Evolutionary conservation across 2,329 filamentous ascomycete species (phyloP).

Genomic region (Mariannaea elegans): DNA sequence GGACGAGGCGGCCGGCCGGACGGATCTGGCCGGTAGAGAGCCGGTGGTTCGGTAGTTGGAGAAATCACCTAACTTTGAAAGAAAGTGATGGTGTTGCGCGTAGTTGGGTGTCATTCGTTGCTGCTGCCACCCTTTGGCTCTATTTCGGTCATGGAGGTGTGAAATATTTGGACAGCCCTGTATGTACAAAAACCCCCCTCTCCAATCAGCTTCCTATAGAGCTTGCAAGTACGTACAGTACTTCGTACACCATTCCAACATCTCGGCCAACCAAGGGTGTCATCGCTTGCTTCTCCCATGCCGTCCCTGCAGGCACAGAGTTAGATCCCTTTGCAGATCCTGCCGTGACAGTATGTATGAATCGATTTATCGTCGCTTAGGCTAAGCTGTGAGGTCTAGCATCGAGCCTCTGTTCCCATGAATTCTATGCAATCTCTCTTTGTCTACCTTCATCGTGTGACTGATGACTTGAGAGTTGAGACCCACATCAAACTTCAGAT

Average conservation of each 20-base stretch:
- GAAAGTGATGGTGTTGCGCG: neutral
- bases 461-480: neutral
- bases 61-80: neutral
- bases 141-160: no score
- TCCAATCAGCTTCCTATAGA: no score
- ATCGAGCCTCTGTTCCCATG: conserved; percentile 19
- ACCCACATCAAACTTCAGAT: conserved; percentile 28
- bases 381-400: neutral
- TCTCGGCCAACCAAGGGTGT: conserved; percentile 5
- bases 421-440: no score
- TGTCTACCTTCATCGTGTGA: conserved; percentile 12
- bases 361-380: neutral
- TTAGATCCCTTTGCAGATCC: conserved; percentile 21
- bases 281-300: conserved; percentile 2
- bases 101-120: neutral
- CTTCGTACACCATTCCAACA: neutral
- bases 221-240: no score
- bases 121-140: neutral
- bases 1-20: conserved; percentile 26
- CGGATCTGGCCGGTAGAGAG: conserved; percentile 21
- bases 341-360: neutral
- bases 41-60: conserved; percentile 12
- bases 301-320: conserved; percentile 21
- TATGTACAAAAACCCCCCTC: no score
- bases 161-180: no score